Evolutionary conservation across 2,329 filamentous ascomycete species (phyloP), one percentile per base, ranked within the genome.

Genomic region (Diatrype stigma): DNA sequence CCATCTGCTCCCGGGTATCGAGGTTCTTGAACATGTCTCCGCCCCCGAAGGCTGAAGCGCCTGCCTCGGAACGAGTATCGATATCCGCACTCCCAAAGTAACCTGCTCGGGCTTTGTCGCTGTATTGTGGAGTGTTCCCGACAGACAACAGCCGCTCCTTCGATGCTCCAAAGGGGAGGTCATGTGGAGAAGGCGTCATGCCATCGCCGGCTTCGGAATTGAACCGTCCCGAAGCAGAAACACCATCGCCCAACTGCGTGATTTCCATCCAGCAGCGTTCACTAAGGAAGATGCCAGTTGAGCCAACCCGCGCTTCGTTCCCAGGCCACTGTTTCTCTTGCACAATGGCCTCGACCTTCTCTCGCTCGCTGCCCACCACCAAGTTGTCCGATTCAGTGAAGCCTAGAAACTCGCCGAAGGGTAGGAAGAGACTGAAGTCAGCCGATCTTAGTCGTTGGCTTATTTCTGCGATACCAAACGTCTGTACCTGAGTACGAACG

Each of bases 11-110:
- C 56, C 90, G 84, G 6, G 93, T 96, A 60, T 97, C 93, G 7
- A 97, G 78, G 63, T 96, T 96, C 64, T 91, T 90, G 78, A 99
- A 99, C 93, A 99, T 96, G 67, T 99, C 94, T 7, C 94, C 92
- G 48, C 82, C 89, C 45, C 92, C 89, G 66, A 96, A 87, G 6
- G 90, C 91, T n/a, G 93, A 96, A 2, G 81, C 87, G 3, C 92
- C 93, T 7, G 93, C 92, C 47, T 99, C 94, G 28, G 94, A 97
- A 42, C 91, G 90, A 7, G 85, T 77, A 66, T 99, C 94, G 10
- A 88, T 68, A 51, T 96, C 91, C 47, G 86, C 84, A 52, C 72
- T 76, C 48, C 87, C 87, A 62, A 96, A 96, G 66, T 96, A 96
- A 21, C 85, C 87, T 2, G 80, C 85, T 53, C 85, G 81, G 52